phyloP scores from a whole-genome alignment of 768 basidiomycete genomes.

The Gloeopeniophorella convolvens region DNA sequence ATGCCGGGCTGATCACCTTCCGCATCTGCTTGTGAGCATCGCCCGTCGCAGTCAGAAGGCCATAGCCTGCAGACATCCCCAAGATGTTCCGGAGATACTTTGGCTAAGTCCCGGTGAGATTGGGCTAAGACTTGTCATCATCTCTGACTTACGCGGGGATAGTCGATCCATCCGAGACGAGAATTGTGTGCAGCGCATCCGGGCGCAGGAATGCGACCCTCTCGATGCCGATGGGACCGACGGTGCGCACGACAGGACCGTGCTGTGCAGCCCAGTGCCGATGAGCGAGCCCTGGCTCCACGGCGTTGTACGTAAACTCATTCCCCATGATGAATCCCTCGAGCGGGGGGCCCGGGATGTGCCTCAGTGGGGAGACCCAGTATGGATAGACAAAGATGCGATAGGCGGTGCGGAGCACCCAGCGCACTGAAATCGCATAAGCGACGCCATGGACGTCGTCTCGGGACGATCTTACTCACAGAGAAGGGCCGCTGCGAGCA shows the following conservation, averaged over 20 bases:
- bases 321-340: conserved; percentile 33
- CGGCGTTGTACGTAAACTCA: conserved; percentile 31
- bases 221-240: conserved; percentile 42
- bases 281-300: conserved; percentile 34
- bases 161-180: conserved; percentile 39
- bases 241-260: conserved; percentile 38
- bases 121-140: not conserved
- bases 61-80: conserved; percentile 31
- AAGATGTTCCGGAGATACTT: conserved; percentile 37
- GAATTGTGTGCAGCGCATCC: conserved; percentile 39
- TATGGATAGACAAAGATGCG: too few species aligned
- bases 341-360: conserved; percentile 34
- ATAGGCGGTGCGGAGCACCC: too few species aligned
- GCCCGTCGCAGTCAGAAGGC: conserved; percentile 18
- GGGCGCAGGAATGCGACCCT: conserved; percentile 39
- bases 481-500: too few species aligned
- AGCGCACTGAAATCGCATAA: too few species aligned
- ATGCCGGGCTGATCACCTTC: conserved; percentile 18
- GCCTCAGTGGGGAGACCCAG: conserved; percentile 38
- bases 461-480: too few species aligned
- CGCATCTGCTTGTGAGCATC: conserved; percentile 19
- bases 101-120: conserved; percentile 29
- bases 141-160: conserved; percentile 29
- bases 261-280: conserved; percentile 24
- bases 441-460: too few species aligned